Evolutionary conservation across 768 basidiomycete species (phyloP).

Genomic region (Suillus subaureus): DNA sequence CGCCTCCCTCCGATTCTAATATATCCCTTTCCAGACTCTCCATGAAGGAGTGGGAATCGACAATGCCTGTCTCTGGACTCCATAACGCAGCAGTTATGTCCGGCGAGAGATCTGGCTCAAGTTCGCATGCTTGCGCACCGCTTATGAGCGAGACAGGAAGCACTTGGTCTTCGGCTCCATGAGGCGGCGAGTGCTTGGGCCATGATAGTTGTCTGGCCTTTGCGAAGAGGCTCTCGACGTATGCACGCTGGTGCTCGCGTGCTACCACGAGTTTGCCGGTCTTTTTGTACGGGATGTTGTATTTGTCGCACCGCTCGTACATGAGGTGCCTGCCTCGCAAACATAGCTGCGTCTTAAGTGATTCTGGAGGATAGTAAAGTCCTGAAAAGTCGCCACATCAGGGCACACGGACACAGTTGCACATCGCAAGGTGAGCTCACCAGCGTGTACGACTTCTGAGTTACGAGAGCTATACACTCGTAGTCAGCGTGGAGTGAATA

Average conservation of each 20-base stretch:
- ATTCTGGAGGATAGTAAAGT: slow-evolving; percentile 80
- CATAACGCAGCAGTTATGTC: slow-evolving; percentile 75
- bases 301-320: slow-evolving; percentile 68
- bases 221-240: slow-evolving; percentile 68
- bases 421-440: slow-evolving; percentile 34
- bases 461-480: slow-evolving; percentile 71
- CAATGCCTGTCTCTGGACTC: slow-evolving; percentile 87
- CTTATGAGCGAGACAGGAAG: slow-evolving; percentile 70
- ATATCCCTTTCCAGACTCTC: slow-evolving; percentile 83
- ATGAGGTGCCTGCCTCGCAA: slow-evolving; percentile 84
- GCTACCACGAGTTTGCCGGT: slow-evolving; percentile 93
- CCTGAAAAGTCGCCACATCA: slow-evolving; percentile 43
- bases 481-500: background rate
- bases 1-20: slow-evolving; percentile 62
- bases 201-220: slow-evolving; percentile 60
- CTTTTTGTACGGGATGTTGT: slow-evolving; percentile 68
- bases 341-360: slow-evolving; percentile 85
- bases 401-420: background rate
- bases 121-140: slow-evolving; percentile 62
- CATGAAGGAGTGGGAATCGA: slow-evolving; percentile 87
- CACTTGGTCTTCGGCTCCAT: slow-evolving; percentile 33
- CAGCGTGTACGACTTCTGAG: slow-evolving; percentile 94
- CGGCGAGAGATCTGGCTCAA: slow-evolving; percentile 83
- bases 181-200: slow-evolving; percentile 43
- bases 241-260: slow-evolving; percentile 60